Percentiles rank a stretch among this genome's conserved stretches.
Conservation (phyloP, 257 asterid species). For the Salvia miltiorrhiza region DNA sequence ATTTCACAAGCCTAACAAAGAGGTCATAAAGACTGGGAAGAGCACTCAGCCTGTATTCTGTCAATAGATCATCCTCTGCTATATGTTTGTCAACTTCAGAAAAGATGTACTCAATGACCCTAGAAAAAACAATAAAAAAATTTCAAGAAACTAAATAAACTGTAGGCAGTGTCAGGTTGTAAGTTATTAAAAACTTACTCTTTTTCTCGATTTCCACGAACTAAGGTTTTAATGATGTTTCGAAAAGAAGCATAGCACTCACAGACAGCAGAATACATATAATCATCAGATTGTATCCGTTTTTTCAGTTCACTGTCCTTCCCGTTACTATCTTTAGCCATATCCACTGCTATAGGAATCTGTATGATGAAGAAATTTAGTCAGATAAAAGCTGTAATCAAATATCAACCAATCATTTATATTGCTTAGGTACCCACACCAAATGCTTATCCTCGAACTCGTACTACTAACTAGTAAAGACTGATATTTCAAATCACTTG, state of each 20-base stretch:
- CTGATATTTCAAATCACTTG: neutral
- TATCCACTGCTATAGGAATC: conserved; percentile 98
- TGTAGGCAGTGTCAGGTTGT: neutral
- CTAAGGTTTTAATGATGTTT: conserved; percentile 67
- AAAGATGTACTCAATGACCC: conserved; percentile 86
- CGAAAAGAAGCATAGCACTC: conserved; percentile 96
- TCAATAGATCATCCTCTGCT: conserved; percentile 51
- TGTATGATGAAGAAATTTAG: conserved; percentile 25
- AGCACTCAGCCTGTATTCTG: conserved; percentile 70
- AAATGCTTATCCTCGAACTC: neutral
- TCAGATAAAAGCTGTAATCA: conserved; percentile 1
- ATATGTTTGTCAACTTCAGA: conserved; percentile 83
- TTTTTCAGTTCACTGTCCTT: conserved; percentile 86
- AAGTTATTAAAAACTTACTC: conserved; percentile 48
- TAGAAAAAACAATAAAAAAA: conserved; percentile 27
- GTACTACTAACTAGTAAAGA: neutral
- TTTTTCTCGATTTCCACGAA: conserved; percentile 69
- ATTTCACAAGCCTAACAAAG: conserved; percentile 85
- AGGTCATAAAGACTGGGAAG: conserved; percentile 87
- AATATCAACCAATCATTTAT: neutral
- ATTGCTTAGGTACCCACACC: neutral
- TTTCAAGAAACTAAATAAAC: conserved; percentile 18
- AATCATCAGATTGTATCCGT: conserved; percentile 73
- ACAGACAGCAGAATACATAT: conserved; percentile 90
- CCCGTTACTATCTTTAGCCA: conserved; percentile 98